Evolutionary conservation across 164 flowering plant species (phyloP), one percentile per base, ranked within the genome.

Genomic region (Umbilicus rupestris): DNA sequence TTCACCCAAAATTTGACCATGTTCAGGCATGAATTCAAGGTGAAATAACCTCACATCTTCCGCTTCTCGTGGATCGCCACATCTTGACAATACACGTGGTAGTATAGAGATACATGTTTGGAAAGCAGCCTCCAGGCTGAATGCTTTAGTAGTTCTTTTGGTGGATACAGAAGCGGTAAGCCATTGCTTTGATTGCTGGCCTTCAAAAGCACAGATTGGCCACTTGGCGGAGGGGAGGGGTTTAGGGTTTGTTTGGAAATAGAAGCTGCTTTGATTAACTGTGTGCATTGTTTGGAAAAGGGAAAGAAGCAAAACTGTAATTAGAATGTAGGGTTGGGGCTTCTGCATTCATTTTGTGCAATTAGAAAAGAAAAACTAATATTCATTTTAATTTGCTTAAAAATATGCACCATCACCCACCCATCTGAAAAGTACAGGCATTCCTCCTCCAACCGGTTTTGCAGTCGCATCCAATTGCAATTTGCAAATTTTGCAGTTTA

Each of bases 11-110:
- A 90, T 73, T 70, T 94, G 71, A 87, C 95, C 15, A 58, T 83
- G 55, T 91, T 94, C 78, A 86, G 97, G 78, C 82, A 85, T 66
- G 98, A 91, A 47, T 94, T 94, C 71, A 92, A 96, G 66, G 84
- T 82, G 64, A 93, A 91, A 76, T 88, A 85, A 52, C 31, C 1
- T 10, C 3, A 52, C 31, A 52, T 10, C 11, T 5, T 26, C 17
- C 26, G 31, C 59, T 24, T 52, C 2, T n/a, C n/a, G 16, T 52
- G 30, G 26, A 52, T 26, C 44, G 10, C 44, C 44, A 9, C 44
- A 41, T 41, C 44, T 41, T 41, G 44, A 14, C 44, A 41, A 41
- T 7, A 35, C 37, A 14, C 12, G 31, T 52, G 59, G 17, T 26
- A 3, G 16, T 52, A 24, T 52, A 52, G 3, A 11, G 59, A 52